Evolutionary conservation across 2,329 filamentous ascomycete species (phyloP).

Genomic region (Ceratocystis lukuohia): DNA sequence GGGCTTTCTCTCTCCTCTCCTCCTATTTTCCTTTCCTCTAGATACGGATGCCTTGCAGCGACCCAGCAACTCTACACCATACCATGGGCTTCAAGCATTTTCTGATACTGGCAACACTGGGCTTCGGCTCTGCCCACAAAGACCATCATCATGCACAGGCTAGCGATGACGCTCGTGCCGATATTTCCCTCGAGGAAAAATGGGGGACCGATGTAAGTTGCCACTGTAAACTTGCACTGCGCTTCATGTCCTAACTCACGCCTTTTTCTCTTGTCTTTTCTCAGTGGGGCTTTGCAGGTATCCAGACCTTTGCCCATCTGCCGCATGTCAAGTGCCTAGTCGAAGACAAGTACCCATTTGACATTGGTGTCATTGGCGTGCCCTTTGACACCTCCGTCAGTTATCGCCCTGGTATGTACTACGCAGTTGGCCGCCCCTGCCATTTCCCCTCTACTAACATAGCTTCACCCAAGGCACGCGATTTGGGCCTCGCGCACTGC

Average conservation of each 20-base stretch:
- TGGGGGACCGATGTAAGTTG: constrained; percentile 19
- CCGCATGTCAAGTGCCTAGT: constrained; percentile 55
- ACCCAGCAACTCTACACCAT: background rate
- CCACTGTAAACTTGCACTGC: background rate
- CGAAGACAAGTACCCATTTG: constrained; percentile 48
- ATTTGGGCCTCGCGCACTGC: constrained; percentile 79
- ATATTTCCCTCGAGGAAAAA: constrained; percentile 15
- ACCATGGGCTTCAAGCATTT: constrained; percentile 12
- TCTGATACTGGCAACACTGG: constrained; percentile 2
- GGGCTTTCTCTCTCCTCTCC: background rate
- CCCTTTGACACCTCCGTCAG: constrained; percentile 63
- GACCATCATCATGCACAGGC: constrained; percentile 2
- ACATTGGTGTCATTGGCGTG: constrained; percentile 59
- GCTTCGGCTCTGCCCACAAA: constrained; percentile 9
- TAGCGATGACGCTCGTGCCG: background rate
- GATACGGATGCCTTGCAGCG: no score
- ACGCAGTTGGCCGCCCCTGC: background rate
- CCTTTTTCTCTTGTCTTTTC: background rate
- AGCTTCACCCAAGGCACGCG: constrained; percentile 42
- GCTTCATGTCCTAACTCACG: background rate
- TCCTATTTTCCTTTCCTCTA: background rate
- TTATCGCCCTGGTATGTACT: constrained; percentile 47
- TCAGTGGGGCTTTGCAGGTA: constrained; percentile 49
- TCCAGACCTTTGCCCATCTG: constrained; percentile 62
- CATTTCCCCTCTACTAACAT: background rate